Evolutionary conservation across 768 basidiomycete genomes (phyloP).

Genomic region (Naematelia encephala): DNA sequence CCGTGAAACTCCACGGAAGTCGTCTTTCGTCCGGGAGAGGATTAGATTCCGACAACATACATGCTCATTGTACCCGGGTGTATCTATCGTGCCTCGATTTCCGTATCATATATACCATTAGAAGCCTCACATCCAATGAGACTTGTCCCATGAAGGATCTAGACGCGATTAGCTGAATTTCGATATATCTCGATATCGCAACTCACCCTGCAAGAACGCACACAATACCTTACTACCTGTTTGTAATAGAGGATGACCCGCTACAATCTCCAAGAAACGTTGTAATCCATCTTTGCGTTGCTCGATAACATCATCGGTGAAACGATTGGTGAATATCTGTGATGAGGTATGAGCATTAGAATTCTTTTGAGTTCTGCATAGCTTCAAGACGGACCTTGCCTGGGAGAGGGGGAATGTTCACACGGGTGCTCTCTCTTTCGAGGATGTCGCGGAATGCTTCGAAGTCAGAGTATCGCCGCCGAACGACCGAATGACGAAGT

Average conservation of each 20-base stretch:
- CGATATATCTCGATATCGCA: background rate
- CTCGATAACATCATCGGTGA: slow-evolving; percentile 97
- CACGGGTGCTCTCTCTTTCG: slow-evolving; percentile 91
- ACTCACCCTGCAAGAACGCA: slow-evolving; percentile 71
- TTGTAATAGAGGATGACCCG: slow-evolving; percentile 94
- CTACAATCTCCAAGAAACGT: slow-evolving; percentile 90
- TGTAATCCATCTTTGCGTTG: slow-evolving; percentile 85
- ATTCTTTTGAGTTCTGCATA: too few species aligned
- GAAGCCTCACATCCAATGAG: slow-evolving; percentile 35
- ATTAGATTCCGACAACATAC: too few species aligned
- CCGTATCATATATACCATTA: background rate
- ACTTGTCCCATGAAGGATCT: slow-evolving; percentile 74
- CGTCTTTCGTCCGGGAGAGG: too few species aligned
- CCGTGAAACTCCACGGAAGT: too few species aligned
- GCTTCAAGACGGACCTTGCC: slow-evolving; percentile 68
- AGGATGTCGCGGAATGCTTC: slow-evolving; percentile 97
- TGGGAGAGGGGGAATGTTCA: slow-evolving; percentile 94
- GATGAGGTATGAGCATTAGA: background rate
- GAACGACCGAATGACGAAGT: slow-evolving; percentile 82
- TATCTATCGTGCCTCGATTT: background rate
- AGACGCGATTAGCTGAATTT: background rate
- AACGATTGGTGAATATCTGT: slow-evolving; percentile 88
- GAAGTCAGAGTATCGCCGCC: slow-evolving; percentile 86
- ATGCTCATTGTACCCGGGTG: too few species aligned
- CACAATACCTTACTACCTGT: slow-evolving; percentile 96